Evolutionary conservation across 2,329 filamentous ascomycete species (phyloP).

Genomic region (Hyphodiscus sp.): DNA sequence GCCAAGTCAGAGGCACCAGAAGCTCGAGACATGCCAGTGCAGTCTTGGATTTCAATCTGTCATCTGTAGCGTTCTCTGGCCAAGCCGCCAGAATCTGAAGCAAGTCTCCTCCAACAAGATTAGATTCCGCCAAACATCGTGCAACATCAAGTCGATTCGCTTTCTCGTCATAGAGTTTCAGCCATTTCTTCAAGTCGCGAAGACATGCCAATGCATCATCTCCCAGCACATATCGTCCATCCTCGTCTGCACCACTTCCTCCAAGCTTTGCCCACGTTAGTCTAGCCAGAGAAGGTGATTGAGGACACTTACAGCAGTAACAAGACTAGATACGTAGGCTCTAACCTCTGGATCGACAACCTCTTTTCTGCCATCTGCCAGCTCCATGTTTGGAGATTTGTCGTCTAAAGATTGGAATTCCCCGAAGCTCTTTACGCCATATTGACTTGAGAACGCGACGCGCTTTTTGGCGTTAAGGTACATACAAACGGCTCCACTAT

Average conservation of each 20-base stretch:
- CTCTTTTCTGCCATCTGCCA: slow-evolving; percentile 44
- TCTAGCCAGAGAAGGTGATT: slow-evolving; percentile 7
- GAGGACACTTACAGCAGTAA: slow-evolving; percentile 59
- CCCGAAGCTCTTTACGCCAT: slow-evolving; percentile 19
- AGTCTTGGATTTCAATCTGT: slow-evolving; percentile 69
- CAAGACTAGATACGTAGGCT: slow-evolving; percentile 87
- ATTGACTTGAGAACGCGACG: neutral
- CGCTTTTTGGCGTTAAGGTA: neutral
- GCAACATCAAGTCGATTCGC: slow-evolving; percentile 92
- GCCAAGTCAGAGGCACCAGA: slow-evolving; percentile 90
- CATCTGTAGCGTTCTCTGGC: slow-evolving; percentile 65
- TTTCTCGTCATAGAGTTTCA: slow-evolving; percentile 90
- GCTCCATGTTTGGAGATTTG: slow-evolving; percentile 42
- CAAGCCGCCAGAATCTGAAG: slow-evolving; percentile 82
- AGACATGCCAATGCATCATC: slow-evolving; percentile 89
- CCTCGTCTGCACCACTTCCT: slow-evolving; percentile 71
- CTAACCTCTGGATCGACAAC: slow-evolving; percentile 87
- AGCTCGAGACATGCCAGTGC: slow-evolving; percentile 85
- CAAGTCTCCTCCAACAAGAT: slow-evolving; percentile 83
- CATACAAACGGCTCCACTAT: neutral
- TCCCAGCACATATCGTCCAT: slow-evolving; percentile 79
- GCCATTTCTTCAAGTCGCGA: slow-evolving; percentile 90
- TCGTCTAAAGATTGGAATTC: slow-evolving; percentile 1
- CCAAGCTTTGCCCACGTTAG: slow-evolving; percentile 59
- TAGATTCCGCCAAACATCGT: slow-evolving; percentile 84